Conservation (phyloP, 257 asterid species). For the Parsonsia alboflavescens region DNA sequence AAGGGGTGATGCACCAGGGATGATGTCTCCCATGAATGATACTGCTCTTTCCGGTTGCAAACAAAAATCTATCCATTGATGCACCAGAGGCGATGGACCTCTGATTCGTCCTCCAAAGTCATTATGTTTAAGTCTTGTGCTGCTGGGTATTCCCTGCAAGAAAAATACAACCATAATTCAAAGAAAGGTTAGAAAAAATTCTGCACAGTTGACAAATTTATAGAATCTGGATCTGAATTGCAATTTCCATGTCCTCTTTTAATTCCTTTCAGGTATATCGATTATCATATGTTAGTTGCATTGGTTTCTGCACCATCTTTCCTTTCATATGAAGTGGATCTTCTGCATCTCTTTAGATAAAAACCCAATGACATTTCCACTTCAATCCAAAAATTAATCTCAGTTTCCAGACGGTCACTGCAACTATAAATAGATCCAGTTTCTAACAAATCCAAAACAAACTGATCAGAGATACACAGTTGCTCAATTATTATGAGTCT, state of each 20-base stretch:
- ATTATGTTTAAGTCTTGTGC: conserved; percentile 49
- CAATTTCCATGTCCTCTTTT: background rate
- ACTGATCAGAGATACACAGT: background rate
- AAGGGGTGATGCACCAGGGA: conserved; percentile 74
- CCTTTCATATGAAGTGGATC: background rate
- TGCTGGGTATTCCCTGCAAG: conserved; percentile 67
- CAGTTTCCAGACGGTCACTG: background rate
- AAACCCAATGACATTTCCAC: background rate
- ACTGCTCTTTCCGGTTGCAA: conserved; percentile 62
- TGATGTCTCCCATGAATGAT: conserved; percentile 55
- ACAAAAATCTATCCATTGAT: conserved; percentile 90
- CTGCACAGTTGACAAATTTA: background rate
- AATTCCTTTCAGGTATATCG: background rate
- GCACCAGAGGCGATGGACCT: conserved; percentile 74
- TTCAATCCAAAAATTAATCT: background rate
- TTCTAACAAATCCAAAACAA: background rate
- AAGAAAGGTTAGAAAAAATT: background rate
- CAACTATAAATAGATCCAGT: background rate
- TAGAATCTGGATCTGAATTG: background rate
- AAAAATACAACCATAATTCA: background rate
- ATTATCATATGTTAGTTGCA: background rate
- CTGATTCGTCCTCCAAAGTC: conserved; percentile 78
- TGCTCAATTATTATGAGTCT: background rate
- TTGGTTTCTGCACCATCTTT: background rate
- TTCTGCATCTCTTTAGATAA: background rate